Base-by-base conservation (phyloP, 148 eudicot genomes). In the Rhododendron henanense region DNA sequence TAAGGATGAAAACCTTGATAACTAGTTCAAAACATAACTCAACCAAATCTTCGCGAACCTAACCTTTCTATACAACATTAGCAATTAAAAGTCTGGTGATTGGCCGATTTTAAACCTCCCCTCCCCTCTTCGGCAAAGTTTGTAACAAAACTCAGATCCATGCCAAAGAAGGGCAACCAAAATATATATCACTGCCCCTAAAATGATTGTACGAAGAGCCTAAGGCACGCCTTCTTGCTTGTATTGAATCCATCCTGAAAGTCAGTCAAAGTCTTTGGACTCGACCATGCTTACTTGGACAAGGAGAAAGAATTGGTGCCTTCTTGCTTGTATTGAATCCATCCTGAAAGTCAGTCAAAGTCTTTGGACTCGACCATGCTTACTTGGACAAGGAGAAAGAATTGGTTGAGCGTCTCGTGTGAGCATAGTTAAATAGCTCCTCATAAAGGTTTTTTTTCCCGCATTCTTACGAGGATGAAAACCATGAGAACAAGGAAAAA, bases 1-100 rank as follows among this genome's bases (percentile, higher is more conserved):
- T 81, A 88, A 78, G 83, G 48, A 89, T 51, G 78, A 80, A 82
- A 82, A 73, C 78, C 79, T 82, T 55, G 48, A 45, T 81, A 44
- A 88, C 79, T 83, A 84, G 48, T 78, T 86, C 63, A 48, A 67
- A 78, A 67, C 44, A 33, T 63, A 87, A 67, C 53, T 57, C 71
- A 81, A 71, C 51, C 75, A 85, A 23, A 14, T 57, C 55, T 80
- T 39, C 3, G 28, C 31, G 15, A 41, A 65, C 53, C 88, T 65
- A 55, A 69, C 69, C 7, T 45, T 33, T 53, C 15, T 3, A 51
- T 18, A 76, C 79, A 16, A 76, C 47, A 35, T 74, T 15, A 74
- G 23, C 78, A 74, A 14, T 35, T 74, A 13, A 13, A 73, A 35
- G 44, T 35, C 44, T 16, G 16, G 78, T 35, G 45, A 35, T 33